phyloP scores from a whole-genome alignment of 768 basidiomycete species.

The Phaeotremella skinneri region DNA sequence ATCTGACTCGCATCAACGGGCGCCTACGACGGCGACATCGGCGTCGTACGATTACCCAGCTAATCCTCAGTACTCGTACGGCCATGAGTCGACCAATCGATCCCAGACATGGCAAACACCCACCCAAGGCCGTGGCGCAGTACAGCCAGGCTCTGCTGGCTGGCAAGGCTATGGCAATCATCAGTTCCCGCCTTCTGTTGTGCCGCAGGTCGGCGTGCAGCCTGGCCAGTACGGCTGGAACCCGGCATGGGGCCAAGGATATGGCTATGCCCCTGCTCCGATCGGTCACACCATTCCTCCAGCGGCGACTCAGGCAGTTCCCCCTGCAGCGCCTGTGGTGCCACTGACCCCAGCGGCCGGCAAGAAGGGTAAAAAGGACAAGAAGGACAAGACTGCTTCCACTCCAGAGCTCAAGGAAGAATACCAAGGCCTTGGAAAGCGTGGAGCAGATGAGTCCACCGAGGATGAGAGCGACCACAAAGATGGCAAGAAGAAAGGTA shows the following conservation, averaged over 20 bases:
- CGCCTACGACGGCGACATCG: not conserved
- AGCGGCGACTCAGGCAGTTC: constrained; percentile 9
- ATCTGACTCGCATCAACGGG: constrained; percentile 1
- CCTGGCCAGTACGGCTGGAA: constrained; percentile 28
- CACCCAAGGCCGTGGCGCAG: no score
- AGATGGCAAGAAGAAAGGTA: constrained; percentile 24
- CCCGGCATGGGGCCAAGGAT: constrained; percentile 19
- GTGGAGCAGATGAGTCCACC: constrained; percentile 28
- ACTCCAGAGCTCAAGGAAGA: constrained; percentile 5
- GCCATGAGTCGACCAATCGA: not conserved
- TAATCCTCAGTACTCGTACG: not conserved
- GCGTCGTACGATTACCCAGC: constrained; percentile 1
- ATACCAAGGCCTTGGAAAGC: constrained; percentile 40
- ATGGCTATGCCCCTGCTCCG: constrained; percentile 24
- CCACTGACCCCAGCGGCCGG: constrained; percentile 10
- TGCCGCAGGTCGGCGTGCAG: constrained; percentile 6
- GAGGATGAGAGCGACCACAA: constrained; percentile 25
- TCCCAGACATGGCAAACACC: not conserved
- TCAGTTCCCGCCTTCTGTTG: constrained; percentile 9
- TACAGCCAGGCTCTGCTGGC: not conserved
- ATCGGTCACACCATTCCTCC: constrained; percentile 12
- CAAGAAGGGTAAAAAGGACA: constrained; percentile 29
- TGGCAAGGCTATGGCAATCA: not conserved
- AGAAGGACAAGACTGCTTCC: constrained; percentile 11
- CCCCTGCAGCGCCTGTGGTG: constrained; percentile 6